These are phyloP conservation scores for Thraustotheca clavata DNA, from an alignment of 352 stramenopile genomes.

Conservation along the genomic window DNA sequence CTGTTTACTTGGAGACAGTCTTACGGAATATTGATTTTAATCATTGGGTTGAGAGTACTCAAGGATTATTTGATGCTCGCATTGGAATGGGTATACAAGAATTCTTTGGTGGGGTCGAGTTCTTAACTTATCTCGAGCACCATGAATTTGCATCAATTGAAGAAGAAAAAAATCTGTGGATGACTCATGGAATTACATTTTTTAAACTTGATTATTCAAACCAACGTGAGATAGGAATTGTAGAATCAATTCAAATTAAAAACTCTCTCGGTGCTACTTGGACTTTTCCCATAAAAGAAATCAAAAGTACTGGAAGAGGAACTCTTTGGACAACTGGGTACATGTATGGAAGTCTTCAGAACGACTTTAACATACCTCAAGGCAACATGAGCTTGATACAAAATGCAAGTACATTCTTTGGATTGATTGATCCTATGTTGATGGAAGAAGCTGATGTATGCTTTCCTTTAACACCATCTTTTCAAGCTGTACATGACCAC, in stretches of 20 bases:
- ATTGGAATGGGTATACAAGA: background rate
- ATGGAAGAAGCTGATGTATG: background rate
- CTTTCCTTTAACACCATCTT: background rate
- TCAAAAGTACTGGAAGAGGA: background rate
- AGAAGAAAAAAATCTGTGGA: conserved; percentile 1
- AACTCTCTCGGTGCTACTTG: background rate
- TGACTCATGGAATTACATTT: background rate
- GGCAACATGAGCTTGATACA: conserved; percentile 1
- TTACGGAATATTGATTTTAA: conserved; percentile 1
- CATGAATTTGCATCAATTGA: background rate
- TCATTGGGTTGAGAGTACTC: background rate
- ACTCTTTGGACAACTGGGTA: background rate
- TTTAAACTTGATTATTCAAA: conserved; percentile 12
- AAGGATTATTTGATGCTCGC: background rate
- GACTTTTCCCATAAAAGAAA: background rate
- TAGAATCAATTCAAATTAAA: background rate
- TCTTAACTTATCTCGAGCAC: background rate
- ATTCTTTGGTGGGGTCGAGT: background rate
- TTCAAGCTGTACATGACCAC: background rate
- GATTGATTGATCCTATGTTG: background rate
- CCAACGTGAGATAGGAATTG: background rate
- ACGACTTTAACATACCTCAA: background rate
- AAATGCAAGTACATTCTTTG: background rate
- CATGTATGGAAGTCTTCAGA: background rate
- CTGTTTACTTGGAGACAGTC: conserved; percentile 1